phyloP scores from a whole-genome alignment of 2,329 filamentous ascomycete species.

The Claviceps maximensis region DNA sequence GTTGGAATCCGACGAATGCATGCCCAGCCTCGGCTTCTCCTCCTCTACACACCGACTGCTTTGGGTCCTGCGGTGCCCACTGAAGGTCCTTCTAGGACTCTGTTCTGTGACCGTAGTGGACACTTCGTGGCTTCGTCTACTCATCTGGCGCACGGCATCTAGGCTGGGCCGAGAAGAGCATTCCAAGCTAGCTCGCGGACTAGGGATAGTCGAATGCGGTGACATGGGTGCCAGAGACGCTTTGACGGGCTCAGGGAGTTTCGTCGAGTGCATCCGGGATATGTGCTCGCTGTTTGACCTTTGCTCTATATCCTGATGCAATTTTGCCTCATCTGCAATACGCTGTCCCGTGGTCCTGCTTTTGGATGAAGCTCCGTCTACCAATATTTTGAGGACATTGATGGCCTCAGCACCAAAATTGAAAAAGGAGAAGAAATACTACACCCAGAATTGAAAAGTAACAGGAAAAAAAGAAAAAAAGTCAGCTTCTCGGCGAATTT shows the following conservation, averaged over 20 bases:
- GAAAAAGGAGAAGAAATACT: constrained; percentile 98
- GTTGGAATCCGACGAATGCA: constrained; percentile 61
- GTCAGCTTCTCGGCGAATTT: not conserved
- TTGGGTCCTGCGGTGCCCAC: constrained; percentile 39
- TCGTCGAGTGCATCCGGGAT: constrained; percentile 20
- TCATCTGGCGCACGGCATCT: constrained; percentile 35
- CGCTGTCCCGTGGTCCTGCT: constrained; percentile 16
- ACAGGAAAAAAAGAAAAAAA: constrained; percentile 3
- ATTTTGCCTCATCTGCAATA: constrained; percentile 8
- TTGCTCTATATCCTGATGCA: not conserved
- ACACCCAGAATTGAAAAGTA: not conserved
- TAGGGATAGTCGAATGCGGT: constrained; percentile 29
- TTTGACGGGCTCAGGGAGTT: constrained; percentile 43
- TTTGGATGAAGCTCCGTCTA: constrained; percentile 46
- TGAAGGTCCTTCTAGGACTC: constrained; percentile 48
- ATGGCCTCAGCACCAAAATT: constrained; percentile 73
- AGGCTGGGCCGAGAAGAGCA: constrained; percentile 35
- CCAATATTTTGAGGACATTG: constrained; percentile 58
- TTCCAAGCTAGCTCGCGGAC: constrained; percentile 43
- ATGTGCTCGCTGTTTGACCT: not conserved
- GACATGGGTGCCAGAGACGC: constrained; percentile 46
- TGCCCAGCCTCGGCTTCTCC: constrained; percentile 31
- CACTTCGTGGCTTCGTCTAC: constrained; percentile 39
- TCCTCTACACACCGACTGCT: constrained; percentile 36
- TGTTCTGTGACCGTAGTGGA: constrained; percentile 28